Percentiles rank a stretch among this genome's conserved stretches.
These are phyloP conservation scores for Ceratobasidium sp. DNA, from an alignment of 1,284 basidiomycete genomes.

Conservation along the genomic window DNA sequence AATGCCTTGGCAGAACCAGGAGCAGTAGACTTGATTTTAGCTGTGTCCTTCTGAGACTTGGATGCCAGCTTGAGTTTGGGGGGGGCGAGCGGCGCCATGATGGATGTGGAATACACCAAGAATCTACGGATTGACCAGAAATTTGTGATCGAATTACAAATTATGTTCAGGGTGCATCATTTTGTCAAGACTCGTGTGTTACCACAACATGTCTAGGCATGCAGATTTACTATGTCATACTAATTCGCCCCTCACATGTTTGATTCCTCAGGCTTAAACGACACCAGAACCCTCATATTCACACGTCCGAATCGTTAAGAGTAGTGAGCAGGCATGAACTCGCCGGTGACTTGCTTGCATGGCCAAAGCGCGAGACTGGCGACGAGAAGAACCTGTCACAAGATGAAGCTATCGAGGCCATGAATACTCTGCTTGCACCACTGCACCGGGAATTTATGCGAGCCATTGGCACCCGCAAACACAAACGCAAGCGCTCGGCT, in stretches of 20 bases:
- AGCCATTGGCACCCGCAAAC: background rate
- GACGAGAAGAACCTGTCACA: background rate
- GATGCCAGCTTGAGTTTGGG: conserved; percentile 40
- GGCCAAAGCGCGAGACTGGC: background rate
- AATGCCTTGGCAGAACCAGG: conserved; percentile 40
- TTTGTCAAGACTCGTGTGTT: background rate
- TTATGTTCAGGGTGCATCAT: background rate
- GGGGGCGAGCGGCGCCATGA: conserved; percentile 48
- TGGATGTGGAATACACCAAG: conserved; percentile 45
- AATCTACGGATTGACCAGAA: background rate
- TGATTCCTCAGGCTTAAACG: background rate
- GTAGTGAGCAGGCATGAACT: background rate
- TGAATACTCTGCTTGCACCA: background rate
- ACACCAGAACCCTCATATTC: conserved; percentile 17
- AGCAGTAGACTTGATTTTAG: conserved; percentile 14
- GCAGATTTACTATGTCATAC: background rate
- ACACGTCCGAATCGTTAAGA: background rate
- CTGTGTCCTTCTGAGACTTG: conserved; percentile 26
- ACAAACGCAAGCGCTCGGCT: conserved; percentile 31
- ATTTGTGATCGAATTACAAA: conserved; percentile 21
- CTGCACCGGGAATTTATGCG: background rate
- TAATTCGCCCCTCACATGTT: background rate
- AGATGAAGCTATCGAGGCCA: background rate
- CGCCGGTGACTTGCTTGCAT: background rate
- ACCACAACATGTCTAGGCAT: conserved; percentile 1